Evolutionary conservation across 768 basidiomycete genomes (phyloP).

Genomic region (Phylloporus rhodoxanthus): DNA sequence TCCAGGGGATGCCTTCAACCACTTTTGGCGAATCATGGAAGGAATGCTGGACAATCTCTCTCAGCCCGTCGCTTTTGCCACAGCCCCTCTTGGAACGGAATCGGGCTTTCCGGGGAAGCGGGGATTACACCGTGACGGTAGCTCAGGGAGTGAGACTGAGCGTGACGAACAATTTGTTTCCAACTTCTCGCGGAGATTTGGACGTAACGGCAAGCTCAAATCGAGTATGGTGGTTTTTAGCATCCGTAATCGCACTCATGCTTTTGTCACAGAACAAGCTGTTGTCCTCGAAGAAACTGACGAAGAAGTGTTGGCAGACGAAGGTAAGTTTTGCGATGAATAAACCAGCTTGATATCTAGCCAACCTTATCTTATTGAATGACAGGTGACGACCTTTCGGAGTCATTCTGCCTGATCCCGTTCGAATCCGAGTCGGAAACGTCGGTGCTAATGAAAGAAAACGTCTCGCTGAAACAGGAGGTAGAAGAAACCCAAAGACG

Average conservation of each 20-base stretch:
- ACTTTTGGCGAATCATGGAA: constrained; percentile 86
- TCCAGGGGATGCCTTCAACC: constrained; percentile 80
- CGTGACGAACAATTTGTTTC: constrained; percentile 56
- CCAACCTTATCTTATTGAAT: constrained; percentile 2
- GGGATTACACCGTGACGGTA: constrained; percentile 41
- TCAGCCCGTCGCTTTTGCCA: constrained; percentile 74
- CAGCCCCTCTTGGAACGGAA: constrained; percentile 59
- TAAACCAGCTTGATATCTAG: neutral
- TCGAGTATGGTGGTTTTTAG: constrained; percentile 13
- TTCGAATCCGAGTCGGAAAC: constrained; percentile 49
- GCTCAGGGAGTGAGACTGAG: constrained; percentile 62
- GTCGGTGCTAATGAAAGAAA: constrained; percentile 58
- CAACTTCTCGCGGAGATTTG: constrained; percentile 32
- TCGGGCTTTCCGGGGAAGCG: constrained; percentile 20
- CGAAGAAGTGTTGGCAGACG: constrained; percentile 56
- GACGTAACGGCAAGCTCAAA: constrained; percentile 19
- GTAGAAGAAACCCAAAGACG: constrained; percentile 51
- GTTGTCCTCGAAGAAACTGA: constrained; percentile 44
- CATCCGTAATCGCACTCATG: constrained; percentile 5
- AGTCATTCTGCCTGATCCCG: constrained; percentile 74
- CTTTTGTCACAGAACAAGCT: constrained; percentile 15
- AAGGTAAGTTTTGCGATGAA: constrained; percentile 40
- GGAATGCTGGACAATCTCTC: constrained; percentile 83
- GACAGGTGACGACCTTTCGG: constrained; percentile 63
- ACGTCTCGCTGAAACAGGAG: constrained; percentile 55